Evolutionary conservation across 805 yeast genomes (phyloP).

Genomic region (Wickerhamiella kurtzmanii): DNA sequence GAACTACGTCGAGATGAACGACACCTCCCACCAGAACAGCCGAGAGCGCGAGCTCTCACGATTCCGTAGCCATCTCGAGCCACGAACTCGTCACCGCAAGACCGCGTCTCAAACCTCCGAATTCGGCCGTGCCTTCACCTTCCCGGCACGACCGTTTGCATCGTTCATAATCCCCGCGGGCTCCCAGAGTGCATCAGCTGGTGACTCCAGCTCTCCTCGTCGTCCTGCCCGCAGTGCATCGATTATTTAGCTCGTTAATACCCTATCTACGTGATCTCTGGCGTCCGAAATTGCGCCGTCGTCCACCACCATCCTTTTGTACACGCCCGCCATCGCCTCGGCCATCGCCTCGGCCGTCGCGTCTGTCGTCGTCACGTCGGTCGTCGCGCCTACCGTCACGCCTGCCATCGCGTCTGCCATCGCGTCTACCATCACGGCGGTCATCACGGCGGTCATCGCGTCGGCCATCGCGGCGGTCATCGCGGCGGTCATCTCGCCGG

Average conservation of each 20-base stretch:
- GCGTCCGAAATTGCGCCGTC: not conserved
- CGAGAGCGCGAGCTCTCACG: constrained; percentile 42
- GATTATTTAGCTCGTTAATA: not conserved
- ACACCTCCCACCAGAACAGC: constrained; percentile 31
- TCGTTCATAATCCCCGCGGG: not conserved
- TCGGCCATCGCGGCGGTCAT: not conserved
- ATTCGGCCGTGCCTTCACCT: not conserved
- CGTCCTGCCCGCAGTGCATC: not conserved
- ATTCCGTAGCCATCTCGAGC: constrained; percentile 33
- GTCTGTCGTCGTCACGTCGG: not conserved
- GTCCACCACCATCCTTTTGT: no score
- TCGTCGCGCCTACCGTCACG: not conserved
- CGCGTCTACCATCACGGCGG: not conserved
- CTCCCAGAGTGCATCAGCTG: no score
- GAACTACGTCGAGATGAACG: constrained; percentile 79
- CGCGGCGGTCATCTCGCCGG: not conserved
- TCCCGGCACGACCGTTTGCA: not conserved
- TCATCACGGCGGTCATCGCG: not conserved
- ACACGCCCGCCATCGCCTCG: no score
- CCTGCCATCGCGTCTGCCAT: not conserved
- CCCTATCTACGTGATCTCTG: not conserved
- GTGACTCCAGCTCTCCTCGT: not conserved
- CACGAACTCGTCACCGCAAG: not conserved
- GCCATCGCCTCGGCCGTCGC: not conserved
- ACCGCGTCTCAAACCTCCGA: not conserved